Conservation (phyloP, 2,329 filamentous ascomycete species). For the Diaporthe batatas region DNA sequence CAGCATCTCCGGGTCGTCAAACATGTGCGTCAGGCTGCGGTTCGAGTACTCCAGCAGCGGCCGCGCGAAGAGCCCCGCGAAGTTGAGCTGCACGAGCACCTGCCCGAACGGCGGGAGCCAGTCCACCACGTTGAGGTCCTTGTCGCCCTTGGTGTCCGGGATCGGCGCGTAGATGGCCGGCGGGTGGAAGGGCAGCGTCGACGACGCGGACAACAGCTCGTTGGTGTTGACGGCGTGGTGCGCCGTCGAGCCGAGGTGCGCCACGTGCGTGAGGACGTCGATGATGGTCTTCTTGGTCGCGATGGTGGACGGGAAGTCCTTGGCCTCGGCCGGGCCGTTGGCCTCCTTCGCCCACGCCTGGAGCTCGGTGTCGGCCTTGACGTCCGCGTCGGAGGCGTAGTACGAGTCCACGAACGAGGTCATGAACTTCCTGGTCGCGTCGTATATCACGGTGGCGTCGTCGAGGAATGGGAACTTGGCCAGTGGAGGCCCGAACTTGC, state of each 20-base stretch:
- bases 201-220: conserved; percentile 52
- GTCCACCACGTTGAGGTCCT: conserved; percentile 51
- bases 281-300: conserved; percentile 50
- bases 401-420: conserved; percentile 58
- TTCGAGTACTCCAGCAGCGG: conserved; percentile 53
- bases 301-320: conserved; percentile 56
- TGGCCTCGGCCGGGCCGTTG: conserved; percentile 51
- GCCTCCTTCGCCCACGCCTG: conserved; percentile 60
- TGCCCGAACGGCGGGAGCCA: conserved; percentile 52
- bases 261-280: conserved; percentile 57
- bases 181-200: conserved; percentile 58
- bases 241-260: conserved; percentile 52
- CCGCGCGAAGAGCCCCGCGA: conserved; percentile 57
- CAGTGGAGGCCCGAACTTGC: conserved; percentile 52
- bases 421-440: conserved; percentile 55
- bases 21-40: conserved; percentile 57
- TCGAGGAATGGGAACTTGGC: conserved; percentile 60
- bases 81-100: conserved; percentile 53
- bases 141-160: conserved; percentile 55
- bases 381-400: conserved; percentile 52
- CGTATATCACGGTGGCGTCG: conserved; percentile 55
- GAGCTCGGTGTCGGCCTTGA: conserved; percentile 56
- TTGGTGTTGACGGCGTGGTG: conserved; percentile 61
- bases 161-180: conserved; percentile 55
- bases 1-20: conserved; percentile 53